Evolutionary conservation across 2,329 filamentous ascomycete species (phyloP).

Genomic region (Chaetothyriales sp.): DNA sequence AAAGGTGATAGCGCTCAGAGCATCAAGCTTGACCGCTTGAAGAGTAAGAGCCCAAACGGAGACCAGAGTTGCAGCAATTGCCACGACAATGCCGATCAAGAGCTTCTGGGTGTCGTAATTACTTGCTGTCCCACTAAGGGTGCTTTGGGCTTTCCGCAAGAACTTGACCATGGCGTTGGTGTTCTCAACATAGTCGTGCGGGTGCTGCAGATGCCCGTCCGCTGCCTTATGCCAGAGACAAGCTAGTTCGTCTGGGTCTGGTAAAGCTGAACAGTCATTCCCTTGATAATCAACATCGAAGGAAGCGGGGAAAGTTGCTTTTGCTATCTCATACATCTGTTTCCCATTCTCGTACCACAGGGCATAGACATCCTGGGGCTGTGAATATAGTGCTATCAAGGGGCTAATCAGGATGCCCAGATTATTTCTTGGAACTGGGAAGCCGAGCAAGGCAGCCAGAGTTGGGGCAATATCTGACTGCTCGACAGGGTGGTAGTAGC

Average conservation of each 20-base stretch:
- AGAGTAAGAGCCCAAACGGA: slow-evolving; percentile 11
- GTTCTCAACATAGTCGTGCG: slow-evolving; percentile 2
- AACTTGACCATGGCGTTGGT: slow-evolving; percentile 33
- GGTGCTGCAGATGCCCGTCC: background rate
- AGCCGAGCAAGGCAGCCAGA: slow-evolving; percentile 67
- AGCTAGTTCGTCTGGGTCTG: slow-evolving; percentile 42
- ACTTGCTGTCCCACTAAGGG: slow-evolving; percentile 80
- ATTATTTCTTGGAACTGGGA: slow-evolving; percentile 80
- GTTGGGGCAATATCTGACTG: slow-evolving; percentile 91
- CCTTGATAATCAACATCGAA: slow-evolving; percentile 25
- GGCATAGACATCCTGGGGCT: slow-evolving; percentile 42
- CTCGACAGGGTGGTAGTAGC: slow-evolving; percentile 73
- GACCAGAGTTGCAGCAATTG: slow-evolving; percentile 19
- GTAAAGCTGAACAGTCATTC: slow-evolving; percentile 17
- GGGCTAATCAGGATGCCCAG: slow-evolving; percentile 71
- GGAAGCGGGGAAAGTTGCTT: slow-evolving; percentile 47
- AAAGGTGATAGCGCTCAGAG: slow-evolving; percentile 25
- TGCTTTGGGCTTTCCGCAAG: slow-evolving; percentile 54
- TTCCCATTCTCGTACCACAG: slow-evolving; percentile 63
- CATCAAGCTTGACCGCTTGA: slow-evolving; percentile 16
- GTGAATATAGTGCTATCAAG: slow-evolving; percentile 61
- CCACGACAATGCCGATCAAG: slow-evolving; percentile 25
- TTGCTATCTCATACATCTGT: slow-evolving; percentile 65
- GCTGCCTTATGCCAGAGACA: slow-evolving; percentile 48
- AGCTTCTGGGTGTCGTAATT: slow-evolving; percentile 68